Percentiles rank a stretch among this genome's conserved stretches.
Conservation (phyloP, 257 asterid genomes). For the Solanum rostratum region DNA sequence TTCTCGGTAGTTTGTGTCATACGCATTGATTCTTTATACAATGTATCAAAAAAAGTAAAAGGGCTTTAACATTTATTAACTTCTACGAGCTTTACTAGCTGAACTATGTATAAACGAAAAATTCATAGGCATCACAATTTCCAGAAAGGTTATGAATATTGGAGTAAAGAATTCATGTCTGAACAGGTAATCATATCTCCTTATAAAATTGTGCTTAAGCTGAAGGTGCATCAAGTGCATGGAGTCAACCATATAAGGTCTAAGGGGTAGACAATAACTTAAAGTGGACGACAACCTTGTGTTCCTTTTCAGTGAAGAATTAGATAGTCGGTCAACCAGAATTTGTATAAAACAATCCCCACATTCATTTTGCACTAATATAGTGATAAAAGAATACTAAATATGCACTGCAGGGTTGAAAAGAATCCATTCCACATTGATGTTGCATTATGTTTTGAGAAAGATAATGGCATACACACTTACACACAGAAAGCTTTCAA, state of each 20-base stretch:
- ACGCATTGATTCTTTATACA: neutral
- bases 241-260: neutral
- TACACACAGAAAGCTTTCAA: neutral
- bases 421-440: neutral
- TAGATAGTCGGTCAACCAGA: neutral
- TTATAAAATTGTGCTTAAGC: neutral
- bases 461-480: neutral
- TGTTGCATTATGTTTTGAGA: neutral
- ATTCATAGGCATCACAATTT: neutral
- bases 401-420: neutral
- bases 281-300: neutral
- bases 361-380: neutral
- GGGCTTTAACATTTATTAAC: neutral
- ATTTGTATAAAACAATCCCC: neutral
- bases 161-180: neutral
- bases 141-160: neutral
- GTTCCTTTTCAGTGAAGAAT: neutral
- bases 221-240: neutral
- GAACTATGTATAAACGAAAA: neutral
- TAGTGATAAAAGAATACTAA: neutral
- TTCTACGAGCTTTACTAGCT: neutral
- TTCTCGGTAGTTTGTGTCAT: neutral
- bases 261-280: neutral
- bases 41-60: neutral
- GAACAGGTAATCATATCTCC: neutral